Percentiles rank a stretch among this genome's conserved stretches.
Evolutionary conservation across 2,329 filamentous ascomycete species (phyloP).

Genomic region (Periconia digitata): DNA sequence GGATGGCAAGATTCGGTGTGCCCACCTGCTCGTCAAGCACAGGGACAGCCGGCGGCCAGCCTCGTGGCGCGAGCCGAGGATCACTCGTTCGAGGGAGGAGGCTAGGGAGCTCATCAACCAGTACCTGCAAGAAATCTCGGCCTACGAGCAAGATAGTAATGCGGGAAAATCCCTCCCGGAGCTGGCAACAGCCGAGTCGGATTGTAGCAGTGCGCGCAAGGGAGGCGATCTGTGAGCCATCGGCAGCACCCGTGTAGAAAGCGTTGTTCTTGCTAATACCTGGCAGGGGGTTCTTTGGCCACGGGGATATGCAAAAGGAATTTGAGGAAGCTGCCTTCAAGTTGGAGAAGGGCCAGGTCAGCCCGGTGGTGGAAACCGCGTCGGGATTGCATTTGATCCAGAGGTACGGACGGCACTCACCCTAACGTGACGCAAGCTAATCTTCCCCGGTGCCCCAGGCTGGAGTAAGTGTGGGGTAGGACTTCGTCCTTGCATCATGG

Average conservation of each 20-base stretch:
- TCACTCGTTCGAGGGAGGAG: constrained; percentile 86
- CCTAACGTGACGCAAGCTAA: constrained; percentile 12
- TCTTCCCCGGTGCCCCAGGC: constrained; percentile 13
- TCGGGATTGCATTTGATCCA: constrained; percentile 96
- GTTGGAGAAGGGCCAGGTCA: constrained; percentile 85
- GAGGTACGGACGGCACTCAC: constrained; percentile 59
- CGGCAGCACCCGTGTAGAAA: neutral
- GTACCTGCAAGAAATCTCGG: constrained; percentile 75
- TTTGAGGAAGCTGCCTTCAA: constrained; percentile 95
- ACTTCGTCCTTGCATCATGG: neutral
- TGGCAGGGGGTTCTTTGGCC: constrained; percentile 80
- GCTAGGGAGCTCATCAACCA: constrained; percentile 74
- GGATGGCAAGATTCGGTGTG: constrained; percentile 84
- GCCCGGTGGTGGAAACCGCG: constrained; percentile 83
- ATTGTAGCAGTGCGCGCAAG: constrained; percentile 95
- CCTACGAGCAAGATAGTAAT: constrained; percentile 52
- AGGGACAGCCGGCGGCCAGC: constrained; percentile 81
- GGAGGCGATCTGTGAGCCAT: constrained; percentile 75
- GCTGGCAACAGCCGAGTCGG: constrained; percentile 83
- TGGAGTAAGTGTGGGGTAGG: constrained; percentile 31
- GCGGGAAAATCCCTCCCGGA: constrained; percentile 65
- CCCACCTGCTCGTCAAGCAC: constrained; percentile 94
- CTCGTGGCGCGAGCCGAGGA: constrained; percentile 89
- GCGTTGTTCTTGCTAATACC: constrained; percentile 10
- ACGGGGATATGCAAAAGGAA: constrained; percentile 96